These are phyloP conservation scores for Saccharomycopsis malanga DNA, from an alignment of 805 yeast genomes.

Conservation along the genomic window DNA sequence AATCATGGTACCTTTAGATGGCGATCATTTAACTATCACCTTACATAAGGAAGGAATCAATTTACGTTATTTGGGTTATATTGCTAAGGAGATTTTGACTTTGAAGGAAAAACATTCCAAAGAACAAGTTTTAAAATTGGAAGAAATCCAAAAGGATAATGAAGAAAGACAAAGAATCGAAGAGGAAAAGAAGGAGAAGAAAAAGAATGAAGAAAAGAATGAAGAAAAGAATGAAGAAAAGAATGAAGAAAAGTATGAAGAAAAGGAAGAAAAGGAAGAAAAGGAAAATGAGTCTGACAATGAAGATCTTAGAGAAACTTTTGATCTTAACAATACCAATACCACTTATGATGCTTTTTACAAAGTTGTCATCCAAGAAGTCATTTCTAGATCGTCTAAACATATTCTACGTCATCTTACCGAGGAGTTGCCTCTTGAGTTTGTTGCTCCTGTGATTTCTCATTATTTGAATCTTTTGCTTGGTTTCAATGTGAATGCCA, in stretches of 20 bases:
- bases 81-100: conserved; percentile 36
- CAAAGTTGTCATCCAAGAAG: conserved; percentile 39
- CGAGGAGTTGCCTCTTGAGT: conserved; percentile 40
- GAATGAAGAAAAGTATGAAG: conserved; percentile 22
- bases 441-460: conserved; percentile 54
- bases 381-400: conserved; percentile 74
- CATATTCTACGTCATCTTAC: conserved; percentile 55
- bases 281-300: conserved; percentile 23
- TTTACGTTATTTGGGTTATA: conserved; percentile 73
- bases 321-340: conserved; percentile 6
- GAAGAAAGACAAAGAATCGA: conserved; percentile 28
- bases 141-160: conserved; percentile 29
- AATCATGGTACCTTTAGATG: conserved; percentile 67
- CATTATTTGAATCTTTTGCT: conserved; percentile 68
- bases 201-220: conserved; percentile 25
- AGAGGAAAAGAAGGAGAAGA: conserved; percentile 27
- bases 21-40: conserved; percentile 57
- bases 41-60: conserved; percentile 83
- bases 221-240: conserved; percentile 23
- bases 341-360: conserved; percentile 22
- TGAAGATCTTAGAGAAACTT: conserved; percentile 14
- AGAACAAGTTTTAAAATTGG: conserved; percentile 25
- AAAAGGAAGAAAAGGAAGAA: conserved; percentile 24
- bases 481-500: conserved; percentile 40
- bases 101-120: conserved; percentile 15